Evolutionary conservation across 2,329 filamentous ascomycete species (phyloP).

Genomic region (Helminthosporium solani): DNA sequence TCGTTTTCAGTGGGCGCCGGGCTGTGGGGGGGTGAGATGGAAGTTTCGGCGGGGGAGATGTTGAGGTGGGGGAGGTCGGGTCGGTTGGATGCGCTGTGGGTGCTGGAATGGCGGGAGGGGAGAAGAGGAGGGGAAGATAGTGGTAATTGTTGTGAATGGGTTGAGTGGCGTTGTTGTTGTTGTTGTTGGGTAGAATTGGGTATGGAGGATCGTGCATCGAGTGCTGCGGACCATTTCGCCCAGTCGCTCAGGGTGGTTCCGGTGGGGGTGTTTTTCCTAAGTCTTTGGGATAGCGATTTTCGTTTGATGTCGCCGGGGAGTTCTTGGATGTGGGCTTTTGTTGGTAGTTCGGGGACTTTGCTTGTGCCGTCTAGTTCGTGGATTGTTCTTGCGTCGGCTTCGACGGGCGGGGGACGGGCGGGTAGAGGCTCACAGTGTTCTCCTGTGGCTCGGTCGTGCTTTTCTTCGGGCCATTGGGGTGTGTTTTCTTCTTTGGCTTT

Average conservation of each 20-base stretch:
- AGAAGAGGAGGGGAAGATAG: too few species aligned
- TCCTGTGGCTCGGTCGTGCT: slow-evolving; percentile 5
- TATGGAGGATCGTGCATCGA: background rate
- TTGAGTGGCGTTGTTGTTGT: too few species aligned
- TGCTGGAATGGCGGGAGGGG: background rate
- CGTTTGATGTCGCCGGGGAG: slow-evolving; percentile 9
- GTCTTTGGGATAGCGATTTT: too few species aligned
- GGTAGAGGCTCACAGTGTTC: slow-evolving; percentile 1
- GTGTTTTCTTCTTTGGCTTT: slow-evolving; percentile 7
- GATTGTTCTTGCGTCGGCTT: slow-evolving; percentile 22
- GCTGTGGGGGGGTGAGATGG: background rate
- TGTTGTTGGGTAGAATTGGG: too few species aligned
- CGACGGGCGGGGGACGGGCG: slow-evolving; percentile 13
- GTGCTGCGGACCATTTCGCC: background rate
- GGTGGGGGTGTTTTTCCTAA: background rate
- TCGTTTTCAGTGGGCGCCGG: background rate
- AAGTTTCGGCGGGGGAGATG: slow-evolving; percentile 3
- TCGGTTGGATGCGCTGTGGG: background rate
- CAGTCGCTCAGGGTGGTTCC: background rate
- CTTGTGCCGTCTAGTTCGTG: slow-evolving; percentile 25
- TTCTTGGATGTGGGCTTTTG: slow-evolving; percentile 17
- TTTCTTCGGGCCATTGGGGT: slow-evolving; percentile 15
- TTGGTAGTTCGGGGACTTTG: slow-evolving; percentile 22
- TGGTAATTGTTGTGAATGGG: too few species aligned
- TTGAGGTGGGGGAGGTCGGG: slow-evolving; percentile 2